phyloP scores from a whole-genome alignment of 2,329 filamentous ascomycete genomes.

The Dothideomycetidae sp. region DNA sequence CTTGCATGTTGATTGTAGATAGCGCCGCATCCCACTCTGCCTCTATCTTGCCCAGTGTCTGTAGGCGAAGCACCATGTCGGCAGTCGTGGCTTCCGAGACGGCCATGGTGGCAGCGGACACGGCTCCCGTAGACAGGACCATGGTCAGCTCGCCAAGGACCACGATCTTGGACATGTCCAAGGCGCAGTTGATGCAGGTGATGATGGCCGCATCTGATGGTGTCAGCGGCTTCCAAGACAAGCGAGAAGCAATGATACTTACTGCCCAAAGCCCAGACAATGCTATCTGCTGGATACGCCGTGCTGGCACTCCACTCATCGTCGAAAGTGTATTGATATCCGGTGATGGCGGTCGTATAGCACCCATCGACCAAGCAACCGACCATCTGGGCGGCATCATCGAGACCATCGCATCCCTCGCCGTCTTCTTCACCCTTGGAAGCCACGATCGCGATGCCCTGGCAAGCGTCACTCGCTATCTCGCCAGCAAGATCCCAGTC shows the following conservation, averaged over 20 bases:
- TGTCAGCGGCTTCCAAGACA: too few relatives aligned
- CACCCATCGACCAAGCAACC: slow-evolving; percentile 2
- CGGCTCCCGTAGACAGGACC: neutral
- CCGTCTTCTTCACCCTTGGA: too few relatives aligned
- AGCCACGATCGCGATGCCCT: neutral
- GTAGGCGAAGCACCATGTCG: neutral
- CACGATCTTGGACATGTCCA: neutral
- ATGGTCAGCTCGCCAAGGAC: neutral
- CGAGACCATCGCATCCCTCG: too few relatives aligned
- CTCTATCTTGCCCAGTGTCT: neutral
- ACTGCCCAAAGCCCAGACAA: neutral
- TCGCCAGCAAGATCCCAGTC: slow-evolving; percentile 1
- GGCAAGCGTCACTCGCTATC: neutral
- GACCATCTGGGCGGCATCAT: too few relatives aligned
- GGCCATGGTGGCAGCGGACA: neutral
- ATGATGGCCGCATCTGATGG: neutral
- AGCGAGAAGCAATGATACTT: too few relatives aligned
- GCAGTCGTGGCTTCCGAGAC: neutral
- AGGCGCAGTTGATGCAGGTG: slow-evolving; percentile 1
- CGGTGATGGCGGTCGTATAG: too few relatives aligned
- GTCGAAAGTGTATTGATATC: neutral
- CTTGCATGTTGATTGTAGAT: neutral
- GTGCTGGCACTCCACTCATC: neutral
- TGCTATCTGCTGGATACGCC: neutral
- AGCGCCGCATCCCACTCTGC: neutral